These are phyloP conservation scores for Parathielavia appendiculata DNA, from an alignment of 495 filamentous ascomycete genomes.

Conservation along the genomic window DNA sequence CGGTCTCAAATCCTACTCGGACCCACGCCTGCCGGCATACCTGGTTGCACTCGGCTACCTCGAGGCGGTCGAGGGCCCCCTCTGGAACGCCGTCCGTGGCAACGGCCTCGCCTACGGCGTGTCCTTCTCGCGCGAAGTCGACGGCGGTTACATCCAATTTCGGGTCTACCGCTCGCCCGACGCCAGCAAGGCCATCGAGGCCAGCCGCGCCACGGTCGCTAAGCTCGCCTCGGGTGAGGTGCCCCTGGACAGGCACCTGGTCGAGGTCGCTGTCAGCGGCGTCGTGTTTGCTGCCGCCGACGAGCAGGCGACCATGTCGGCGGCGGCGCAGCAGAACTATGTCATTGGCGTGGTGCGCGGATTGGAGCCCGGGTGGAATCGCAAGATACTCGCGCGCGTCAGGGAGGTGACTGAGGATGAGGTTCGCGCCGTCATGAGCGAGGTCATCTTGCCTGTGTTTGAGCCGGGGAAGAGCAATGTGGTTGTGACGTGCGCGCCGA, in stretches of 20 bases:
- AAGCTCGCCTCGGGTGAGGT: conserved; percentile 48
- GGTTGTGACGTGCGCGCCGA: conserved; percentile 80
- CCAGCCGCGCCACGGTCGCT: conserved; percentile 63
- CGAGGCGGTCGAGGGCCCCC: conserved; percentile 86
- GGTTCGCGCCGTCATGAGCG: conserved; percentile 66
- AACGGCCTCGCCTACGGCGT: conserved; percentile 88
- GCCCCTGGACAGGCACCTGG: conserved; percentile 68
- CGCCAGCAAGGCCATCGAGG: conserved; percentile 77
- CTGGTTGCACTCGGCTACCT: conserved; percentile 86
- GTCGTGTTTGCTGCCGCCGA: conserved; percentile 82
- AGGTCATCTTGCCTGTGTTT: conserved; percentile 75
- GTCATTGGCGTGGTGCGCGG: conserved; percentile 71
- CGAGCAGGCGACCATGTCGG: conserved; percentile 74
- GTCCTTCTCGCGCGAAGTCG: conserved; percentile 65
- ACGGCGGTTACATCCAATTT: conserved; percentile 74
- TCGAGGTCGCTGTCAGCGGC: conserved; percentile 85
- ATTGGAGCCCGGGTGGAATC: conserved; percentile 72
- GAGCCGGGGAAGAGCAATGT: conserved; percentile 70
- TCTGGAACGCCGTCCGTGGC: conserved; percentile 88
- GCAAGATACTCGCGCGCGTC: conserved; percentile 68
- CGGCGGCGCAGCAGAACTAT: conserved; percentile 76
- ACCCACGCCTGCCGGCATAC: conserved; percentile 74
- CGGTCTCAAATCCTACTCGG: conserved; percentile 67
- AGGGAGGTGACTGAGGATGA: conserved; percentile 70
- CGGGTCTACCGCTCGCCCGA: conserved; percentile 85